Percentiles rank a stretch among this genome's conserved stretches.
Conservation (phyloP, 2,329 filamentous ascomycete species). For the Colletotrichum camelliae region DNA sequence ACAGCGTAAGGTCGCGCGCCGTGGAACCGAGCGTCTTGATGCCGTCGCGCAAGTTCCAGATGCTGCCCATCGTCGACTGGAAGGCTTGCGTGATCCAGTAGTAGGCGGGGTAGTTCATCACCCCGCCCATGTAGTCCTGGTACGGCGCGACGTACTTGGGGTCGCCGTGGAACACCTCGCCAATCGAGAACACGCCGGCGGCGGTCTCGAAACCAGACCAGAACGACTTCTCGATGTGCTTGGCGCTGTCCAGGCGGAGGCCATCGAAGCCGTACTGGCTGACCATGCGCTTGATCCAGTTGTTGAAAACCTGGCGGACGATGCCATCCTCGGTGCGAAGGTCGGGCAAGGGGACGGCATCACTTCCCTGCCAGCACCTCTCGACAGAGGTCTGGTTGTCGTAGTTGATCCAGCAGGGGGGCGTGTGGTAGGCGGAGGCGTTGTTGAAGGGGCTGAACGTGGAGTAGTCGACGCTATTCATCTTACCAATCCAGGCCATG, state of each 20-base stretch:
- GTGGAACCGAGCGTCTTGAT: slow-evolving; percentile 13
- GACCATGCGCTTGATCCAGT: slow-evolving; percentile 66
- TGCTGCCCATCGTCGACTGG: slow-evolving; percentile 30
- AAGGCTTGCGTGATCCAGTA: slow-evolving; percentile 44
- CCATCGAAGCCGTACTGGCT: slow-evolving; percentile 67
- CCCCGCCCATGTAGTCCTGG: slow-evolving; percentile 58
- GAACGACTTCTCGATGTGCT: slow-evolving; percentile 65
- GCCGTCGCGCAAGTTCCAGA: slow-evolving; percentile 40
- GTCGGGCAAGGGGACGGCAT: slow-evolving; percentile 66
- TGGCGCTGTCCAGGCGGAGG: slow-evolving; percentile 66
- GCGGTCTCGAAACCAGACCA: slow-evolving; percentile 58
- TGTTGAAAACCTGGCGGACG: slow-evolving; percentile 56
- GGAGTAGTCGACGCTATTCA: slow-evolving; percentile 48
- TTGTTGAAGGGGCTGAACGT: slow-evolving; percentile 52
- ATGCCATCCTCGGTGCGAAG: slow-evolving; percentile 57
- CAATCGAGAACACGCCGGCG: slow-evolving; percentile 64
- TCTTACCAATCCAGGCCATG: slow-evolving; percentile 46
- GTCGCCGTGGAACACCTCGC: slow-evolving; percentile 64
- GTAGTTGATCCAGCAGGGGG: slow-evolving; percentile 64
- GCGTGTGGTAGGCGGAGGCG: slow-evolving; percentile 60
- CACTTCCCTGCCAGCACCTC: slow-evolving; percentile 50
- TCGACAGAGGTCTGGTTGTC: slow-evolving; percentile 51
- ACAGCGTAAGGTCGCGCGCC: slow-evolving; percentile 16
- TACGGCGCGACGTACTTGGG: slow-evolving; percentile 57
- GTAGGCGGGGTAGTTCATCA: slow-evolving; percentile 65